phyloP scores from a whole-genome alignment of 2,329 filamentous ascomycete genomes.

The Arthroderma sp. region DNA sequence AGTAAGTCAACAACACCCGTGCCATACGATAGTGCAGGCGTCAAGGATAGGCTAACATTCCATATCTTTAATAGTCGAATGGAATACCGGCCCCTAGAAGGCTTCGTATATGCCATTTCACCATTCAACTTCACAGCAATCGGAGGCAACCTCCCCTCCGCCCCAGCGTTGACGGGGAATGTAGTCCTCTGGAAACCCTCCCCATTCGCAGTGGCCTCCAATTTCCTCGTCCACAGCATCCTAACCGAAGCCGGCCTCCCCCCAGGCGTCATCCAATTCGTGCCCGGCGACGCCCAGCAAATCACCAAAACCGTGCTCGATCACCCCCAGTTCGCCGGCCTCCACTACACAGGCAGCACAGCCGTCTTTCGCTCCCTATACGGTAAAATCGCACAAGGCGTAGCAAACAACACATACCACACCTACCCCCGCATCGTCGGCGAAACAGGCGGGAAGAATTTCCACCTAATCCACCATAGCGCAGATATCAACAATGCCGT shows the following conservation, averaged over 20 bases:
- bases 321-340: conserved; percentile 70
- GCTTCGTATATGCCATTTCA: conserved; percentile 88
- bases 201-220: conserved; percentile 72
- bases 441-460: conserved; percentile 89
- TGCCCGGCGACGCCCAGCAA: conserved; percentile 73
- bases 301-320: conserved; percentile 64
- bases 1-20: conserved; percentile 22
- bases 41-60: too few relatives aligned
- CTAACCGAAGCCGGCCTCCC: conserved; percentile 81
- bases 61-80: conserved; percentile 37
- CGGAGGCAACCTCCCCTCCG: conserved; percentile 68
- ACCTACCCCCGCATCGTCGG: conserved; percentile 80
- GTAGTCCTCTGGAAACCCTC: conserved; percentile 97
- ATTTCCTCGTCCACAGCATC: conserved; percentile 81
- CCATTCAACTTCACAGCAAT: conserved; percentile 98
- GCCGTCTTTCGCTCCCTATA: conserved; percentile 81
- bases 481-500: conserved; percentile 68
- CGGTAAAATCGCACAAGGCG: conserved; percentile 66
- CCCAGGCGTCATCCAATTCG: conserved; percentile 78
- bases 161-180: conserved; percentile 80
- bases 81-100: conserved; percentile 83
- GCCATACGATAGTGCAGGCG: too few relatives aligned
- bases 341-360: conserved; percentile 91
- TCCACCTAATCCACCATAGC: conserved; percentile 65
- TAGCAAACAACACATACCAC: conserved; percentile 66